Base-by-base conservation (phyloP, 2,329 filamentous ascomycete species). In the Cladobotryum protrusum region DNA sequence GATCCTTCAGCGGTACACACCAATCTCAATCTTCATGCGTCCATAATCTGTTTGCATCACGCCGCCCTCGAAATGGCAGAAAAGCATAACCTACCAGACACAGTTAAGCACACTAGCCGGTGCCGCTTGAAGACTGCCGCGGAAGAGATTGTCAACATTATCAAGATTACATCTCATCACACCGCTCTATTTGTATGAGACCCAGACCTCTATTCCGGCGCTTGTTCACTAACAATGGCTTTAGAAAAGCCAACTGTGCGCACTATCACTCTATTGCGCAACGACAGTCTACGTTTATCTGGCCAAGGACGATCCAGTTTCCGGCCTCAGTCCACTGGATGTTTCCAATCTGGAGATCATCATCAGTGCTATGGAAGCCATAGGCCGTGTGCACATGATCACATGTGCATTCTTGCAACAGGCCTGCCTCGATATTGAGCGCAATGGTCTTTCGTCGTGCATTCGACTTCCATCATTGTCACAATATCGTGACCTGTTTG, bases 11-110 rank as follows among this genome's bases (percentile, higher is more conserved):
- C 89, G 6, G 78, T 95, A 0, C 91, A 95, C 63, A 76, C 85
- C 45, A 96, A 96, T 56, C 85, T 96, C 74, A 90, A 88, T 61
- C 79, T 96, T 3, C 91, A 96, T 61, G 89, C 90, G 1, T 86
- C 88, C 1, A 81, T 87, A 8, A 96, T 96, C 47, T 95, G 89
- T 63, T 74, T 96, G 5, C 91, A 96, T 61, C 89, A 95, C 66
- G 87, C 89, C 1, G 90, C 91, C 1, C 83, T 93, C 8, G 89
- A 91, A 67, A 91, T 87, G 62, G 86, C 86, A 1, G 85, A 90
- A 49, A 85, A 83, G 60, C 77, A 91, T 61, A 76, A 79, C 2
- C 69, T 95, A 47, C 77, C 83, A 0, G 72, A 77, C 1, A 74
- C 77, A 29, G 77, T 93, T 24, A 82, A 83, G 50, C 79, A 82